Evolutionary conservation across 1,284 basidiomycete species (phyloP), one percentile per base, ranked within the genome.

Genomic region (Meira nashicola): DNA sequence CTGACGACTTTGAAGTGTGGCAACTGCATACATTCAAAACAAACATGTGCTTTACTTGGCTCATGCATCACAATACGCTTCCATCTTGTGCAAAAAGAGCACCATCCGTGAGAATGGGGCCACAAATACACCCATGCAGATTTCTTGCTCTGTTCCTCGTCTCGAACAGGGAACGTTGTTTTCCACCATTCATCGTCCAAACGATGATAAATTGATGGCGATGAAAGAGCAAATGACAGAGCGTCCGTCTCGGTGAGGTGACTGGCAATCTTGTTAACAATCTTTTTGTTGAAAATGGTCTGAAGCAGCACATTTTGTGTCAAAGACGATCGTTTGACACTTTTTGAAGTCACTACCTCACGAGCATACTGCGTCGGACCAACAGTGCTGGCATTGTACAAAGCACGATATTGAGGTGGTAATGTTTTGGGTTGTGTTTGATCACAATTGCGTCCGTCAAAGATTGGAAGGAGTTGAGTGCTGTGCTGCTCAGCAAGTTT

Each of bases 321-420:
- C 40, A 15, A 10, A 5, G 19, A 43, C 14, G 40, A 43, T 15
- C 19, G 40, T 4, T 43, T 15, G 19, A 19, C 14, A 7, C 7
- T n/a, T 5, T 48, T 48, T 3, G 46, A 5, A 19, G 3, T 25
- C 17, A 5, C 2, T 17, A 48, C 23, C 21, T 14, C n/a, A 48
- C 28, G 28, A 8, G 28, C 28, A 33, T 33, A 33, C 28, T 33
- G 28, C 28, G 28, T 33, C 8, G 46, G 46, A n/a, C 25, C 25
- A 23, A 48, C 46, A 23, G 21, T 23, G 21, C 46, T 48, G 14
- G 46, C 12, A 14, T 23, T 48, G 46, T 48, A 48, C 46, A 48
- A 23, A 23, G 17, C 25, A 25, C 25, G 46, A 25, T 48, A 48
- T 48, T 48, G 46, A 2, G 46, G 46, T 15, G 46, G 46, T 12